Evolutionary conservation across 345 rosid species (phyloP), one percentile per base, ranked within the genome.

Genomic region (Erodium maritimum): DNA sequence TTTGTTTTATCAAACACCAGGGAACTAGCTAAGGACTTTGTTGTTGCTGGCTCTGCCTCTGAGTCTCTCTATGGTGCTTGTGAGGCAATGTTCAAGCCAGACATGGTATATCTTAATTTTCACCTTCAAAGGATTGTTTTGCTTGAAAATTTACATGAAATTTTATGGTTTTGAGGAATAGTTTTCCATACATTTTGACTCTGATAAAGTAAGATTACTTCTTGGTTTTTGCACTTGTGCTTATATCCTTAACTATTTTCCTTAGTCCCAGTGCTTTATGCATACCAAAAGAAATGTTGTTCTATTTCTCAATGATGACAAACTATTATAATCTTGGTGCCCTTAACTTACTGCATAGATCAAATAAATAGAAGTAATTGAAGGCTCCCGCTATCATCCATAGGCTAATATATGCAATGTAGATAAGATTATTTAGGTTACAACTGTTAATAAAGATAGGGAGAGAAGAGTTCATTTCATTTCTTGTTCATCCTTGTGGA

Each of bases 51-150:
- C 22, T 86, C 95, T 74, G 95, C 96, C 59, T 77, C 90, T 45
- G 98, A 93, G 67, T 89, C 99, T 58, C 90, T 93, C 1, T 93
- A 89, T 72, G 96, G 96, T 62, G 96, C 99, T 23, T 89, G 99
- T 52, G 95, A 93, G 67, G 82, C 96, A 8, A 82, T 89, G 89
- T 93, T 70, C 79, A 89, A 80, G 79, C 95, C 93, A 51, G 82
- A 93, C 65, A 83, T 93, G 96, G 99, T 93, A 71, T 29, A 91
- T 75, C 60, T 52, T 54, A 57, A 20, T 21, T 14, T 61, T 34
- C 20, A 54, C 25, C 33, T 19, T 17, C 12, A 29, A 52, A 60
- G 5, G 45, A 46, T 51, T 13, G 4, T 60, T 18, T 16, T 46
- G 24, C 37, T n/a, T 50, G 55, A 21, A 25, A 50, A 1, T 0